Conservation (phyloP, 176 grass and related monocot genomes). For the Lolium perenne region DNA sequence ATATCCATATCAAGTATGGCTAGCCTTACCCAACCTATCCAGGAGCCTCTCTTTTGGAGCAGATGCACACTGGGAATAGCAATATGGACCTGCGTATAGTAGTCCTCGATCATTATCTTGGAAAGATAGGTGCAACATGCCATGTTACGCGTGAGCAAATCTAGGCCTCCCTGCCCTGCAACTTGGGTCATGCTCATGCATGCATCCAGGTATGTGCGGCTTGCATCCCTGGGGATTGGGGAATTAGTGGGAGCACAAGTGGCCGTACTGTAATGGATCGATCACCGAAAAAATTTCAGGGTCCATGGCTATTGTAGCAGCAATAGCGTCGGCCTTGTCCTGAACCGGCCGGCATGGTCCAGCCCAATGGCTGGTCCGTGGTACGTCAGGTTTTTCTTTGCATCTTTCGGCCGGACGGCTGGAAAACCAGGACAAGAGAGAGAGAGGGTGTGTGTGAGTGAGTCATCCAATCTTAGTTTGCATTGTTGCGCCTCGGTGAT, state of each 20-base stretch:
- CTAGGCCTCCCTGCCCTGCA: conserved; percentile 43
- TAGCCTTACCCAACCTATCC: conserved; percentile 38
- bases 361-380: neutral
- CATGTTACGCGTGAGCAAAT: conserved; percentile 56
- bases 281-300: conserved; percentile 20
- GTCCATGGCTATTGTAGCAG: conserved; percentile 34
- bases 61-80: conserved; percentile 7
- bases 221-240: neutral
- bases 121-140: conserved; percentile 40
- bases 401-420: neutral
- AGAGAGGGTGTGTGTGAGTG: neutral
- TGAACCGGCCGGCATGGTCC: conserved; percentile 40
- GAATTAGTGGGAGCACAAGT: conserved; percentile 33
- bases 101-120: neutral
- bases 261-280: conserved; percentile 10
- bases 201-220: too few relatives aligned
- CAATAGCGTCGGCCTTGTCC: conserved; percentile 24
- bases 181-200: conserved; percentile 19
- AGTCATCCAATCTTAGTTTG: conserved; percentile 33
- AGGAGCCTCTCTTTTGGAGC: neutral
- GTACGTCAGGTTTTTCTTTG: conserved; percentile 19
- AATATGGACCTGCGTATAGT: conserved; percentile 9
- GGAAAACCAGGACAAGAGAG: too few relatives aligned
- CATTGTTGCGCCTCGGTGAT: conserved; percentile 40
- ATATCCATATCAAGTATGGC: conserved; percentile 4